Percentiles rank a stretch among this genome's conserved stretches.
phyloP scores from a whole-genome alignment of 768 basidiomycete species.

The Pisolithus albus region DNA sequence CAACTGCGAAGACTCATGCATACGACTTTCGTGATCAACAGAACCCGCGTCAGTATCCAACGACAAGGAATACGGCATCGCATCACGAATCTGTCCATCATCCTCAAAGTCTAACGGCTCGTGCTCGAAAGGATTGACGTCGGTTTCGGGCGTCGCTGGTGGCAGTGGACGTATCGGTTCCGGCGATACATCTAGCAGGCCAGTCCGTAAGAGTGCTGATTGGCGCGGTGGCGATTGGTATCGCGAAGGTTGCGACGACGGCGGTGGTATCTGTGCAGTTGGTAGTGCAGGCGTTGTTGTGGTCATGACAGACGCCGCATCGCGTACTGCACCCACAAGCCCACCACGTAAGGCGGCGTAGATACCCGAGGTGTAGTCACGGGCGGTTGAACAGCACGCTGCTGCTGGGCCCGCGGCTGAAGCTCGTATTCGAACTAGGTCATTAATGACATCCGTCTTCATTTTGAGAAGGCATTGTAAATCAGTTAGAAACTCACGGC shows the following conservation, averaged over 20 bases:
- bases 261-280: neutral
- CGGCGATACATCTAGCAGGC: constrained; percentile 6
- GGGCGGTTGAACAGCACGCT: neutral
- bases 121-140: constrained; percentile 29
- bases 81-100: constrained; percentile 7
- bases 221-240: constrained; percentile 1
- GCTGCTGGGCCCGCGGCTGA: constrained; percentile 10
- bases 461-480: constrained; percentile 1
- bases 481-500: constrained; percentile 36
- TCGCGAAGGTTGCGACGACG: neutral
- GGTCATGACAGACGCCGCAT: too few species aligned
- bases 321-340: neutral
- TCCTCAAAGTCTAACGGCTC: constrained; percentile 22
- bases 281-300: neutral
- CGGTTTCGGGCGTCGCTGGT: constrained; percentile 20
- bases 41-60: constrained; percentile 10
- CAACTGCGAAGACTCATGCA: constrained; percentile 30
- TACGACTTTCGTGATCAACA: constrained; percentile 18
- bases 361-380: neutral
- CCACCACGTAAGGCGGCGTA: too few species aligned
- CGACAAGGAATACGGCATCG: constrained; percentile 24
- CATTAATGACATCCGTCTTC: neutral
- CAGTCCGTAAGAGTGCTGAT: neutral
- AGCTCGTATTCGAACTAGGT: constrained; percentile 37
- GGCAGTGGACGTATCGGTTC: constrained; percentile 12